Percentiles rank a stretch among this genome's conserved stretches.
These are phyloP conservation scores for Sequoia sempervirens DNA, from an alignment of 75 land plant genomes.

Conservation along the genomic window DNA sequence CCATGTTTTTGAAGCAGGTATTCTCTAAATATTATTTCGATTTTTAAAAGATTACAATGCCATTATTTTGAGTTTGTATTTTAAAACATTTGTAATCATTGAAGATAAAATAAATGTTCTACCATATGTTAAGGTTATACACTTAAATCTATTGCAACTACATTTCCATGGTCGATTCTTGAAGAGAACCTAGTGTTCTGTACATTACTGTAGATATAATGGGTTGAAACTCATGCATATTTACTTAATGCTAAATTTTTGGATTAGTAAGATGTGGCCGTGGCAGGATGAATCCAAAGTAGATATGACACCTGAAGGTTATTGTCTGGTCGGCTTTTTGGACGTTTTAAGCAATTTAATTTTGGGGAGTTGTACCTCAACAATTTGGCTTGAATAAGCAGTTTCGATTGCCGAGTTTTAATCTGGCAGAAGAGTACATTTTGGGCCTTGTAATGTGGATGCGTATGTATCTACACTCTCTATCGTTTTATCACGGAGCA, in stretches of 20 bases:
- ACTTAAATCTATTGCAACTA: background rate
- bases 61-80: background rate
- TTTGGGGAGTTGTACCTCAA: background rate
- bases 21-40: background rate
- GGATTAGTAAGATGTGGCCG: background rate
- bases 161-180: background rate
- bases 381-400: background rate
- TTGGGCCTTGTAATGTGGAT: background rate
- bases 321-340: too few species aligned
- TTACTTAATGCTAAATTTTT: background rate
- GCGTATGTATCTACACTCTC: background rate
- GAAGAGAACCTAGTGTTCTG: background rate
- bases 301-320: background rate
- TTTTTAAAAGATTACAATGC: background rate
- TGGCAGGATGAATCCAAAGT: background rate
- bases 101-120: background rate
- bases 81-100: background rate
- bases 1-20: background rate
- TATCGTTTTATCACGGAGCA: background rate
- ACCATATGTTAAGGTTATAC: background rate
- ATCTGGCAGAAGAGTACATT: background rate
- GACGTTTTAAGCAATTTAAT: background rate
- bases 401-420: background rate
- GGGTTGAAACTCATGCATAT: background rate
- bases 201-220: background rate